phyloP scores from a whole-genome alignment of 352 stramenopile species.

The Thalassiosira hispida region DNA sequence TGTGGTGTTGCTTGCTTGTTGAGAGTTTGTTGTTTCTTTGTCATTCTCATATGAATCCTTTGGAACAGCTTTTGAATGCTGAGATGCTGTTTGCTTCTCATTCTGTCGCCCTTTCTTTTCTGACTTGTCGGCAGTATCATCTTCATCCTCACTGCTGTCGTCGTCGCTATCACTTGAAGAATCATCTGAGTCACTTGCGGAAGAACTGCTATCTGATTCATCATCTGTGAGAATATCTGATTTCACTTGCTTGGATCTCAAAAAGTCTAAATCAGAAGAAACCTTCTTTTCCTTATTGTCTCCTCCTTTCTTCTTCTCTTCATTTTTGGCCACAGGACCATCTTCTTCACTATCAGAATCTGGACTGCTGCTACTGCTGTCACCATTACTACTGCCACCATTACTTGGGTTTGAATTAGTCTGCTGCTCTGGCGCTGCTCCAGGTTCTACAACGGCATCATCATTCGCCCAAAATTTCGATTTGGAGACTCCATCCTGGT shows the following conservation, averaged over 20 bases:
- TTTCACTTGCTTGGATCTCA: conserved; percentile 80
- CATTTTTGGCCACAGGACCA: conserved; percentile 46
- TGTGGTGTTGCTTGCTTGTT: conserved; percentile 22
- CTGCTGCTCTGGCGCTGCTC: conserved; percentile 12
- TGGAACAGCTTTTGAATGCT: conserved; percentile 1
- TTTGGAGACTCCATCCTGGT: conserved; percentile 50
- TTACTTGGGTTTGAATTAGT: conserved; percentile 19
- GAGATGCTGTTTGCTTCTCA: conserved; percentile 3
- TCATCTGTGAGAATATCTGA: conserved; percentile 57
- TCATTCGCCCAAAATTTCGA: conserved; percentile 84
- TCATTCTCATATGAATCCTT: conserved; percentile 3
- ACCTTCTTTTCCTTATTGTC: conserved; percentile 38
- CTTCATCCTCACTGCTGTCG: conserved; percentile 52
- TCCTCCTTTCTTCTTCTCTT: conserved; percentile 44
- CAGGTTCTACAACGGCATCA: conserved; percentile 61
- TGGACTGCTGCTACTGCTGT: conserved; percentile 35
- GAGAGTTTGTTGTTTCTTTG: conserved; percentile 12
- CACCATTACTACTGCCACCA: conserved; percentile 29
- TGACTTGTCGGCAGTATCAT: conserved; percentile 41
- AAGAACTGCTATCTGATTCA: conserved; percentile 43
- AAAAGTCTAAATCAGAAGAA: conserved; percentile 92
- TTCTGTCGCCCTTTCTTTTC: conserved; percentile 6
- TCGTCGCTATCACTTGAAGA: conserved; percentile 34
- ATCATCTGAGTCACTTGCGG: conserved; percentile 39
- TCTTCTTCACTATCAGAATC: conserved; percentile 62